Percentiles rank a stretch among this genome's conserved stretches.
Evolutionary conservation across 768 basidiomycete species (phyloP).

Genomic region (Gyrodon lividus): DNA sequence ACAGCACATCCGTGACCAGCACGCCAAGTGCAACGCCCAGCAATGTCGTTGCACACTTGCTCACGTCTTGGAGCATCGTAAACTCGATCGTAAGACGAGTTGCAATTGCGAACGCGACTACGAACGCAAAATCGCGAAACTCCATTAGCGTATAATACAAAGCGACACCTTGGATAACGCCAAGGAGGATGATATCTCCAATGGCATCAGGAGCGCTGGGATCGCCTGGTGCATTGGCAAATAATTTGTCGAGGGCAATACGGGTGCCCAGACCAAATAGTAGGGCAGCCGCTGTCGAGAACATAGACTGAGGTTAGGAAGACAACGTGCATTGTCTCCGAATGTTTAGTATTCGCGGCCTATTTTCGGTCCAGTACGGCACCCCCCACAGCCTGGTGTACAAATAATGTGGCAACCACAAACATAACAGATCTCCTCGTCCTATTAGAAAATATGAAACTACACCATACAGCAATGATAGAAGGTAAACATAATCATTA

Average conservation of each 20-base stretch:
- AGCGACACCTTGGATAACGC: constrained; percentile 74
- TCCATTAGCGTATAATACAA: constrained; percentile 64
- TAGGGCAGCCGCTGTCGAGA: constrained; percentile 62
- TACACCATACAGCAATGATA: not conserved
- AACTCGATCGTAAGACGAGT: constrained; percentile 68
- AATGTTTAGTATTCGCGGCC: constrained; percentile 13
- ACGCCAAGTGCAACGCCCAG: constrained; percentile 69
- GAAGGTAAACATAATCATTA: not conserved
- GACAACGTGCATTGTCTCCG: constrained; percentile 12
- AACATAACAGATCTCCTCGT: not conserved
- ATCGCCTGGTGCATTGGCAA: constrained; percentile 39
- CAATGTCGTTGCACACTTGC: constrained; percentile 56
- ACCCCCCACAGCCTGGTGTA: no score
- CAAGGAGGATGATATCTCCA: constrained; percentile 62
- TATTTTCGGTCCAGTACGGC: constrained; percentile 20
- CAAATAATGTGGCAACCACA: not conserved
- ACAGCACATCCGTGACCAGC: constrained; percentile 67
- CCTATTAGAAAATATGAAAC: not conserved
- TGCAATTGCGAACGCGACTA: constrained; percentile 55
- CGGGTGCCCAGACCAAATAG: constrained; percentile 75
- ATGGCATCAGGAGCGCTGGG: constrained; percentile 34
- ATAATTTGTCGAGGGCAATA: constrained; percentile 60
- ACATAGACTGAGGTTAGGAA: constrained; percentile 35
- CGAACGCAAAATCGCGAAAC: constrained; percentile 51
- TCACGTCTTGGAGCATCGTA: constrained; percentile 49